Base-by-base conservation (phyloP, 345 rosid genomes). In the Melaleuca quinquenervia region DNA sequence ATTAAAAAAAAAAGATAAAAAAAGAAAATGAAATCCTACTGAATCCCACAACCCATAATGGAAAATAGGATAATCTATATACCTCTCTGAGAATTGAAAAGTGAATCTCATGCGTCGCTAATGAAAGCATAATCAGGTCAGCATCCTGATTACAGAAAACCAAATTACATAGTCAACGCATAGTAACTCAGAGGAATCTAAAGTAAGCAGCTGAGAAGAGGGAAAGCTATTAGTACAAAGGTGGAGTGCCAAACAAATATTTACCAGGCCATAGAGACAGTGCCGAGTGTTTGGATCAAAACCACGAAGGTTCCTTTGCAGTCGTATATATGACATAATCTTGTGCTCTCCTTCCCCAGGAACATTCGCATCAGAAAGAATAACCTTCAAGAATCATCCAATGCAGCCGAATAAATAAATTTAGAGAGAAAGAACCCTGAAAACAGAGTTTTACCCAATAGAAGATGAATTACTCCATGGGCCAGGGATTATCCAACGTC, bases 331-430 rank as follows among this genome's bases (percentile, higher is more conserved):
- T 51, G 98, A 91, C 99, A 98, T 96, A 88, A 98, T 92, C 91
- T 98, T 96, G 93, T 98, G 99, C 89, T 98, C 99, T 91, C 99
- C 99, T 90, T 98, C 99, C 9, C 99, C 99, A 88, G 96, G 94
- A 84, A 93, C 99, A 89, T 97, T 97, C 13, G 99, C 87, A 90
- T 97, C 99, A 88, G 99, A 97, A 90, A 97, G 97, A 90, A 97
- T 93, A 90, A 97, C 99, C 99, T 97, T 94, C 94, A 94, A 91
- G 86, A 90, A 91, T 82, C 92, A 93, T 85, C 95, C 92, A 93
- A 92, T 86, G 90, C 92, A 91, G 92, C 91, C 92, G 86, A 91
- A 92, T 90, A 83, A 93, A 91, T 93, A 92, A 88, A 88, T 87
- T 93, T 91, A 94, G 91, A 90, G 90, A 91, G 87, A 93, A 91